phyloP scores from a whole-genome alignment of 768 basidiomycete species.

The Termitomyces sp. region DNA sequence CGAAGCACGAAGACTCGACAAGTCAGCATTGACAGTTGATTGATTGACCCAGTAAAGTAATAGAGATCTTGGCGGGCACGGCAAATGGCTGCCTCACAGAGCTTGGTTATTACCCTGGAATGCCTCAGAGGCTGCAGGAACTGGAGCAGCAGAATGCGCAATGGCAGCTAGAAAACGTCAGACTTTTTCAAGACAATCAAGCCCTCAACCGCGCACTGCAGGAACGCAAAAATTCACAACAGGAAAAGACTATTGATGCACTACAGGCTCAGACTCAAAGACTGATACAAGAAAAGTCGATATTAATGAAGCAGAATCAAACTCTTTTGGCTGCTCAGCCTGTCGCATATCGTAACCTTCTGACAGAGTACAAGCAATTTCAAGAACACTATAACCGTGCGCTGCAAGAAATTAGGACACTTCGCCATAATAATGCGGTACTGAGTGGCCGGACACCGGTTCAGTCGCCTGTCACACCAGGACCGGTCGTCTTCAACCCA shows the following conservation, averaged over 20 bases:
- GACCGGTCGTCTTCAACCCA: background rate
- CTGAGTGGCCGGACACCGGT: slow-evolving; percentile 1
- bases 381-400: slow-evolving; percentile 16
- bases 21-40: too few relatives aligned
- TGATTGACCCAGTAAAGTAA: slow-evolving; percentile 24
- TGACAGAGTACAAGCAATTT: slow-evolving; percentile 19
- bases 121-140: slow-evolving; percentile 36
- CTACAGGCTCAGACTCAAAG: slow-evolving; percentile 24
- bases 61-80: slow-evolving; percentile 43
- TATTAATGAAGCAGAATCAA: slow-evolving; percentile 19
- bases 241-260: slow-evolving; percentile 19
- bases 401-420: slow-evolving; percentile 19
- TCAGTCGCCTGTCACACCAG: slow-evolving; percentile 4
- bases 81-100: slow-evolving; percentile 47
- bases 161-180: slow-evolving; percentile 37
- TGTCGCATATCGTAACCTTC: slow-evolving; percentile 18
- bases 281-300: slow-evolving; percentile 20
- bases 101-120: slow-evolving; percentile 45
- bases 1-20: too few relatives aligned
- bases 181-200: slow-evolving; percentile 39
- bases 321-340: slow-evolving; percentile 15
- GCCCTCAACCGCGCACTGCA: slow-evolving; percentile 26
- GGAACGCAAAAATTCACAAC: slow-evolving; percentile 21
- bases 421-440: slow-evolving; percentile 16
- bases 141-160: slow-evolving; percentile 29